These are phyloP conservation scores for Capsicum baccatum DNA, from an alignment of 257 asterid genomes.

Conservation along the genomic window DNA sequence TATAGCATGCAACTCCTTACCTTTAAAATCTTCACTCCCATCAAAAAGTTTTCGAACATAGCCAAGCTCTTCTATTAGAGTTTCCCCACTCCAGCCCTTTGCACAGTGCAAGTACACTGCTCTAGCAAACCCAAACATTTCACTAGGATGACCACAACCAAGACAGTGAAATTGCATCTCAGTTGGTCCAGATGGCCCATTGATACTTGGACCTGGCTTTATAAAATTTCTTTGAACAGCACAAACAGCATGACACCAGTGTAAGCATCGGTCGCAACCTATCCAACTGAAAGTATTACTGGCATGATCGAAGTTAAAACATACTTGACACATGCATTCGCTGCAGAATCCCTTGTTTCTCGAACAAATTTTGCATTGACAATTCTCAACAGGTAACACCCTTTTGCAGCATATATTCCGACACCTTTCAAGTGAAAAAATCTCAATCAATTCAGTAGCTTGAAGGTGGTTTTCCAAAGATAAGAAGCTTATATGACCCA, in stretches of 20 bases:
- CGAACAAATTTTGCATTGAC: slow-evolving; percentile 87
- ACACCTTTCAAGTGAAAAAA: slow-evolving; percentile 79
- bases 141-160: slow-evolving; percentile 81
- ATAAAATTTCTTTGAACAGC: slow-evolving; percentile 73
- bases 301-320: slow-evolving; percentile 84
- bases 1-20: slow-evolving; percentile 69
- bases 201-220: slow-evolving; percentile 69
- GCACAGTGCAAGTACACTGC: slow-evolving; percentile 74
- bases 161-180: slow-evolving; percentile 92
- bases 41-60: slow-evolving; percentile 66
- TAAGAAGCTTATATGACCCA: slow-evolving; percentile 68
- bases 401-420: slow-evolving; percentile 74
- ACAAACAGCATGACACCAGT: slow-evolving; percentile 93
- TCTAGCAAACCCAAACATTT: slow-evolving; percentile 95
- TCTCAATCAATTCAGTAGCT: slow-evolving; percentile 64
- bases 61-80: slow-evolving; percentile 75
- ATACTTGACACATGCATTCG: slow-evolving; percentile 93
- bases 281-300: slow-evolving; percentile 93
- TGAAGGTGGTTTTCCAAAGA: slow-evolving; percentile 53
- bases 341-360: slow-evolving; percentile 84
- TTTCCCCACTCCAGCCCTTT: slow-evolving; percentile 71
- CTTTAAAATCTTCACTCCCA: slow-evolving; percentile 83
- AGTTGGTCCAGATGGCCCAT: slow-evolving; percentile 66
- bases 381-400: slow-evolving; percentile 75
- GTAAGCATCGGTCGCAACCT: slow-evolving; percentile 87